Conservation (phyloP, 2,329 filamentous ascomycete genomes). For the Fusarium praegraminearum region DNA sequence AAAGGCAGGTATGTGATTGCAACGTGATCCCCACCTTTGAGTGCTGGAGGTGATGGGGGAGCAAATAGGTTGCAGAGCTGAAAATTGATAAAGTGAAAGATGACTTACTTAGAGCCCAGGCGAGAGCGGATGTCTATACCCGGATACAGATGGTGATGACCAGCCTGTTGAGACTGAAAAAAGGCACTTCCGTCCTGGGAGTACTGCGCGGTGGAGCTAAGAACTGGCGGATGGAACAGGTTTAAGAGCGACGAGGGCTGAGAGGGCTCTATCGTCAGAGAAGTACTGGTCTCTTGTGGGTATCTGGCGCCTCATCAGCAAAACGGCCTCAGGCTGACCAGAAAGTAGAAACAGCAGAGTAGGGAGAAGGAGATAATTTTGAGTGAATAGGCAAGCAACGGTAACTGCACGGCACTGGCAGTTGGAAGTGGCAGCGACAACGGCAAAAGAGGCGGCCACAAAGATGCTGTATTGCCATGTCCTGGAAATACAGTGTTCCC, state of each 20-base stretch:
- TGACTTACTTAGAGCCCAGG: slow-evolving; percentile 67
- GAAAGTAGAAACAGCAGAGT: slow-evolving; percentile 28
- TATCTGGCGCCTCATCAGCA: slow-evolving; percentile 60
- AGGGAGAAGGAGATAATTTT: slow-evolving; percentile 22
- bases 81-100: slow-evolving; percentile 5
- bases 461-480: slow-evolving; percentile 49
- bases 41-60: slow-evolving; percentile 10
- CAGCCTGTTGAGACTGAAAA: slow-evolving; percentile 59
- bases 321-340: slow-evolving; percentile 40
- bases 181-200: slow-evolving; percentile 63
- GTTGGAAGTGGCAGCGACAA: slow-evolving; percentile 40
- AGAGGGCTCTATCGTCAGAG: slow-evolving; percentile 66
- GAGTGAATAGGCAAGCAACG: slow-evolving; percentile 27
- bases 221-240: slow-evolving; percentile 63
- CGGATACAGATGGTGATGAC: slow-evolving; percentile 59
- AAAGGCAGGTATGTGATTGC: slow-evolving; percentile 2
- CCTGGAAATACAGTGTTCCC: slow-evolving; percentile 48
- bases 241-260: slow-evolving; percentile 64
- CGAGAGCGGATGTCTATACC: slow-evolving; percentile 66
- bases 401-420: slow-evolving; percentile 41
- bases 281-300: slow-evolving; percentile 64
- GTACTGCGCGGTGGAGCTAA: slow-evolving; percentile 62
- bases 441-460: slow-evolving; percentile 46
- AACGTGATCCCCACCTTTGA: slow-evolving; percentile 3
- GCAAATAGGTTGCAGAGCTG: slow-evolving; percentile 5